These are phyloP conservation scores for Scenedesmus sp. DNA, from an alignment of 163 green algal genomes.

Conservation along the genomic window DNA sequence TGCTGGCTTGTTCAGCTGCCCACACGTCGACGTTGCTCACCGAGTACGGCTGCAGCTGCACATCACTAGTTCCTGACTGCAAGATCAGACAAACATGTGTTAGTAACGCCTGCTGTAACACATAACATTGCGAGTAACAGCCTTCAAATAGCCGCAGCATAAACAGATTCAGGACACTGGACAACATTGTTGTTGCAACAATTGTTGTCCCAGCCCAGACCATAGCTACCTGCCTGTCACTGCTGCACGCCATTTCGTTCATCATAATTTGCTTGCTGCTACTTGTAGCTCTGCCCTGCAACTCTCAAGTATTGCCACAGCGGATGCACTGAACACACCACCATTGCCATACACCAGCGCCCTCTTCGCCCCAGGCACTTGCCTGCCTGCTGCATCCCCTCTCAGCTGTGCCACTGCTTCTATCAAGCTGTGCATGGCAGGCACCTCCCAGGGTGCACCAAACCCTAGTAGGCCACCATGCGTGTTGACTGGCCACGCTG, in stretches of 20 bases:
- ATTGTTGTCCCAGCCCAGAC: no score
- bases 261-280: slow-evolving; percentile 1
- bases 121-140: no score
- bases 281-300: background rate
- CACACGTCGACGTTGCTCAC: no score
- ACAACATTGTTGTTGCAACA: no score
- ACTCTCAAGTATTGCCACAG: slow-evolving; percentile 45
- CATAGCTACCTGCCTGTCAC: background rate
- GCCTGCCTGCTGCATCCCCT: slow-evolving; percentile 43
- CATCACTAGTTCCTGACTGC: no score
- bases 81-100: no score
- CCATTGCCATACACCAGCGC: slow-evolving; percentile 57
- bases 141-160: no score
- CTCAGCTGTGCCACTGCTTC: slow-evolving; percentile 52
- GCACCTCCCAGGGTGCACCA: slow-evolving; percentile 54
- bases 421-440: slow-evolving; percentile 44
- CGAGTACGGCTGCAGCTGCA: no score
- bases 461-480: slow-evolving; percentile 53
- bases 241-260: background rate
- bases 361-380: slow-evolving; percentile 41
- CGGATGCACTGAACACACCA: slow-evolving; percentile 45
- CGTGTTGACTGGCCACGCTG: slow-evolving; percentile 51
- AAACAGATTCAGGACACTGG: no score
- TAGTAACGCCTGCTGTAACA: no score
- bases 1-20: background rate